Evolutionary conservation across 768 basidiomycete genomes (phyloP).

Genomic region (Ramaria rubella): DNA sequence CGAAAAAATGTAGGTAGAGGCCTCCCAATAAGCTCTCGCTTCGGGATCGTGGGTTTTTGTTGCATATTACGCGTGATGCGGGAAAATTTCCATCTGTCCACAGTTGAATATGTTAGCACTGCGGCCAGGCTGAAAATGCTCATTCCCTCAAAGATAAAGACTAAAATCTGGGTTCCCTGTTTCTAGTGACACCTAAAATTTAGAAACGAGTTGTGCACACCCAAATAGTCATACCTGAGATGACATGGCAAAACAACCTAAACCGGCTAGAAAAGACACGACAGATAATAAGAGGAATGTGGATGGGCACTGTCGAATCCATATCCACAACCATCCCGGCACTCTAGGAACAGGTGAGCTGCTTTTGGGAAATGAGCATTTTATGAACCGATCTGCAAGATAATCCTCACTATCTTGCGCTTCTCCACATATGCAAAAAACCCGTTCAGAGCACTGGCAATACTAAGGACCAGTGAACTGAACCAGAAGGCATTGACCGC

Average conservation of each 20-base stretch:
- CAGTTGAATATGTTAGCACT: not conserved
- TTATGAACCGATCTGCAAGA: too few relatives aligned
- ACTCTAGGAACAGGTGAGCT: not conserved
- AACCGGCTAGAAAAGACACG: not conserved
- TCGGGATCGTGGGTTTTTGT: not conserved
- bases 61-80: not conserved
- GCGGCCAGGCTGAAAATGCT: not conserved
- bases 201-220: not conserved
- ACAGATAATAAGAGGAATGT: not conserved
- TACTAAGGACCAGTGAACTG: not conserved
- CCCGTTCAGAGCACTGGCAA: not conserved
- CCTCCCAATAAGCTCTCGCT: too few relatives aligned
- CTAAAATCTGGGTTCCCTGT: not conserved
- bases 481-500: not conserved
- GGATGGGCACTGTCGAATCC: not conserved
- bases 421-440: not conserved
- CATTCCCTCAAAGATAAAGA: not conserved
- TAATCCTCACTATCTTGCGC: not conserved
- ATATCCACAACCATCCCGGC: not conserved
- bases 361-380: too few relatives aligned
- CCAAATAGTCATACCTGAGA: not conserved
- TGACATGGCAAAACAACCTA: not conserved
- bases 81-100: not conserved
- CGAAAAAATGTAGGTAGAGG: not conserved
- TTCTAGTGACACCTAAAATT: not conserved